Evolutionary conservation across 768 basidiomycete genomes (phyloP), one percentile per base, ranked within the genome.

Genomic region (Coprinopsis cinerea): DNA sequence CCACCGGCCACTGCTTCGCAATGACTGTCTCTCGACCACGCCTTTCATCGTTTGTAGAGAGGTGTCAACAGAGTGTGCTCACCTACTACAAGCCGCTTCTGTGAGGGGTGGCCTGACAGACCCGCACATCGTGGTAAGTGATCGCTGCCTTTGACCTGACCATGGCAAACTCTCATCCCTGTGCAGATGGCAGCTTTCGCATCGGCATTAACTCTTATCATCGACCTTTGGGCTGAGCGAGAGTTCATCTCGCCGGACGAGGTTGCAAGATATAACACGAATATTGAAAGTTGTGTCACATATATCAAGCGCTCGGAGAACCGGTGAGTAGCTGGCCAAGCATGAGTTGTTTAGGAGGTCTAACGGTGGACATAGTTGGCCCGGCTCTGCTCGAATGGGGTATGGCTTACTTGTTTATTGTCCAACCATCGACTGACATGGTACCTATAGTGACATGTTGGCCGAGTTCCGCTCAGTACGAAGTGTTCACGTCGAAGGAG

Each of bases 1-100:
- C 40, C 85, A 88, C 60, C 77, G 85, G 11, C 82, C 84, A 0
- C 86, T 86, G 63, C 73, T 88, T 9, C 61, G 64, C 14, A 72
- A 68, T 46, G 64, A 66, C 1, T 66, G 30, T 15, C 7, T 32
- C 30, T n/a, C n/a, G n/a, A 32, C 30, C 30, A 9, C 30, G 30
- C 15, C 72, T 3, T 71, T 83, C n/a, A 77, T 81, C 1, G 83
- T 82, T 49, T 87, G 82, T 60, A 74, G 82, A 24, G 72, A 87
- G 46, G 80, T 89, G 1, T 84, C 89, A 0, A 72, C 87, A 14
- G 82, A 82, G 0, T 83, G 78, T 50, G 76, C 74, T 22, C 85
- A 85, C 51, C 70, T 92, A 22, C 62, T 86, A 48, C 85, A 87
- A 52, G 66, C 73, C 4, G 71, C 75, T 28, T 63, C 70, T 44